Percentiles rank a stretch among this genome's conserved stretches.
These are phyloP conservation scores for Cyberlindnera subsufficiens DNA, from an alignment of 805 yeast species.

Conservation along the genomic window DNA sequence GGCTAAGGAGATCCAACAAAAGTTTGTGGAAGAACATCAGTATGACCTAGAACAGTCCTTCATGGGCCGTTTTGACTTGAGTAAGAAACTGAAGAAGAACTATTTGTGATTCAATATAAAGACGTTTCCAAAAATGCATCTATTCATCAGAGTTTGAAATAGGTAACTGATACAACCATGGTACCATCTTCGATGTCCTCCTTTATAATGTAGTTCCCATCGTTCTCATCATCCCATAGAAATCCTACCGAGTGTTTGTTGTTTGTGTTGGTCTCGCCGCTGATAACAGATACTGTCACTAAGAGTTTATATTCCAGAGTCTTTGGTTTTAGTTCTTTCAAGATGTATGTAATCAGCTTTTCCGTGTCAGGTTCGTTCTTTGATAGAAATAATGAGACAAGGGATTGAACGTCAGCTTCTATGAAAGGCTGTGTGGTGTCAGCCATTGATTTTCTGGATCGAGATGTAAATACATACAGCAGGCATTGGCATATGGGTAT, in stretches of 20 bases:
- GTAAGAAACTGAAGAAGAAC: conserved; percentile 10
- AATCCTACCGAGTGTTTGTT: conserved; percentile 5
- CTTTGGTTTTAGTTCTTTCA: conserved; percentile 1
- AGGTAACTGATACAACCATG: conserved; percentile 5
- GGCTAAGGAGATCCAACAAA: conserved; percentile 8
- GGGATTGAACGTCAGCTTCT: conserved; percentile 2
- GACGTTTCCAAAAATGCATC: background rate
- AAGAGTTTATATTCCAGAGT: conserved; percentile 7
- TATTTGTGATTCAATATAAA: conserved; percentile 4
- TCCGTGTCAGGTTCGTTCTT: conserved; percentile 3
- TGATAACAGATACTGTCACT: conserved; percentile 1
- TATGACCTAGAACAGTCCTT: conserved; percentile 8
- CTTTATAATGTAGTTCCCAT: conserved; percentile 8
- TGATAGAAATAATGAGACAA: conserved; percentile 1
- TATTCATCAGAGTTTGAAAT: conserved; percentile 5
- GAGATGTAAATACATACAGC: no score
- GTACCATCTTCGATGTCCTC: conserved; percentile 1
- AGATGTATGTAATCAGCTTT: conserved; percentile 1
- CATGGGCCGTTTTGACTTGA: conserved; percentile 13
- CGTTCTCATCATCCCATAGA: conserved; percentile 10
- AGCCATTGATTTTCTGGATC: no score
- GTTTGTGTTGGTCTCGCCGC: background rate
- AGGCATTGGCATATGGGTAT: no score
- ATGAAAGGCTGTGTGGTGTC: conserved; percentile 6
- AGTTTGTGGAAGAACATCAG: conserved; percentile 6